Conservation (phyloP, 148 eudicot genomes). For the Rhododendron simsii region DNA sequence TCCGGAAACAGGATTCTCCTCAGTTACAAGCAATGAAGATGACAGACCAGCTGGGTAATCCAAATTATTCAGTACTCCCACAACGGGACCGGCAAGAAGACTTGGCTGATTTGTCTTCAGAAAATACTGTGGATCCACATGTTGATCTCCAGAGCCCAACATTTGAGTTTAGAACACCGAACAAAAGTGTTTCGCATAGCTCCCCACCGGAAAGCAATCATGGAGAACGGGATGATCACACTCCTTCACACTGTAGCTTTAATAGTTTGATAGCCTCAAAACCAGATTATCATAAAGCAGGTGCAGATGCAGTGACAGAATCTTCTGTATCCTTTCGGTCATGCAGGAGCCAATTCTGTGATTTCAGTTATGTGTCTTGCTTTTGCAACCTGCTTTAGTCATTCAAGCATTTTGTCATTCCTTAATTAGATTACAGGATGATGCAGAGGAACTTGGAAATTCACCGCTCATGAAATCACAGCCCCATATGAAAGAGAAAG, state of each 20-base stretch:
- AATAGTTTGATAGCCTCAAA: conserved; percentile 27
- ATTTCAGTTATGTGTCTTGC: conserved; percentile 7
- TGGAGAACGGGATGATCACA: conserved; percentile 24
- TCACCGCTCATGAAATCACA: conserved; percentile 24
- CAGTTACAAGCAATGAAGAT: conserved; percentile 26
- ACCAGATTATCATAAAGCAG: conserved; percentile 25
- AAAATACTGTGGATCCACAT: conserved; percentile 22
- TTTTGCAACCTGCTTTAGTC: neutral
- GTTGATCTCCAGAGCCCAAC: conserved; percentile 32
- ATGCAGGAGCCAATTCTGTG: neutral
- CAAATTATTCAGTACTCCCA: conserved; percentile 19
- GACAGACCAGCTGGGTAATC: conserved; percentile 23
- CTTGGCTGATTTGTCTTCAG: conserved; percentile 27
- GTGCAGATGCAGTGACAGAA: conserved; percentile 33
- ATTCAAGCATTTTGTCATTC: conserved; percentile 16
- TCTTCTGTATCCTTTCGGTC: conserved; percentile 35
- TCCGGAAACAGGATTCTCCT: conserved; percentile 11
- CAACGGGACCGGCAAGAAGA: conserved; percentile 25
- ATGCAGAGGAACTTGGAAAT: conserved; percentile 26
- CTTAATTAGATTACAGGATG: conserved; percentile 47
- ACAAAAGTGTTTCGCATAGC: conserved; percentile 24
- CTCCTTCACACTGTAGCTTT: conserved; percentile 27
- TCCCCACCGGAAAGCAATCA: conserved; percentile 26
- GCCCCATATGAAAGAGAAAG: conserved; percentile 14
- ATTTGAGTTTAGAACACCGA: conserved; percentile 31